Base-by-base conservation (phyloP, 2,329 filamentous ascomycete species). In the Aureobasidium sp. region DNA sequence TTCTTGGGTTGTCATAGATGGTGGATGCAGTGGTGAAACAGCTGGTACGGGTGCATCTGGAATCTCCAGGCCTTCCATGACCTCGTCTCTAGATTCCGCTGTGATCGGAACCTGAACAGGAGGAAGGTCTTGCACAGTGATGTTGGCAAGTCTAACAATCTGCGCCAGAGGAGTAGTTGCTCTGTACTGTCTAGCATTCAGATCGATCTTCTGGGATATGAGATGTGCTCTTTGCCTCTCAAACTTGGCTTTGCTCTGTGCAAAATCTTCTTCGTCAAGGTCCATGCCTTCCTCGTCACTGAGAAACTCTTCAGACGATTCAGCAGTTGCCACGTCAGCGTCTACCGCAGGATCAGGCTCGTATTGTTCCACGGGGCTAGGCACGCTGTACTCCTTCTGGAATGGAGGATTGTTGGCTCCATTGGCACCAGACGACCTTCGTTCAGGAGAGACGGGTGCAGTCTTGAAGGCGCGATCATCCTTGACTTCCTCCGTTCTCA, bases 221-320 rank as follows among this genome's bases (percentile, higher is more conserved):
- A 80, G 70, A 54, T 72, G 70, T 11, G 77, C 69, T 65, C 77
- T 78, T 62, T 78, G 73, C 10, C 74, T 70, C 47, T 77, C 76
- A 63, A 78, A 79, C 53, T 77, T 79, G 5, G 74, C 75, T 66
- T 79, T 76, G 27, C 75, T 74, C 36, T 77, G 72, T 8, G 76
- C 76, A 58, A 77, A 75, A 59, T 79, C 74, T 37, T 70, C 76
- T 62, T 80, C 77, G 37, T 76, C 75, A 13, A 77, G 69, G 64
- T 79, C 77, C 58, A 78, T 70, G 53, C 77, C 77, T 55, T 80
- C 78, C 21, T 80, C 78, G 27, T 77, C 78, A 55, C 76, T 77
- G 7, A 59, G 39, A 16, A 54, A 49, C 7, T 59, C 61, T 5
- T 49, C 48, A 16, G 45, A 61, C n/a, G 42, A 39, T 2, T 55